Base-by-base conservation (phyloP, 2,329 filamentous ascomycete species). In the Paraphaeosphaeria sporulosa region DNA sequence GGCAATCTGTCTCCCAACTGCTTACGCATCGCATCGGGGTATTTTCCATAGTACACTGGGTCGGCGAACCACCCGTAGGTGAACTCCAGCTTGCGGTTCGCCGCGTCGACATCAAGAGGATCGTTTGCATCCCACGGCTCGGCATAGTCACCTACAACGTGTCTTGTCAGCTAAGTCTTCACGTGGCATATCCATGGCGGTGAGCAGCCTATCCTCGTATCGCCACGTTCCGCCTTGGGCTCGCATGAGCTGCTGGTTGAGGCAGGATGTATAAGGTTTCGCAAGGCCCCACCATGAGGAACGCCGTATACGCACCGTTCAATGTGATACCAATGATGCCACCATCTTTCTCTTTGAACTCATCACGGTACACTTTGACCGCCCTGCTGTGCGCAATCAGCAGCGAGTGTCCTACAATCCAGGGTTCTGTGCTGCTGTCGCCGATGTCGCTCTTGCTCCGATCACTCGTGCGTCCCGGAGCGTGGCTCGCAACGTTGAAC, bases 251-350 rank as follows among this genome's bases (percentile, higher is more conserved):
- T 62, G 52, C 57, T 64, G 58, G 64, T 55, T 40, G 54, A 27
- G 49, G 60, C 51, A 64, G 62, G 61, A 65, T 55, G 61, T 15
- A 55, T 57, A 65, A 42, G 61, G 62, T 68, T 67, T 67, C 52
- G 49, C 15, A 44, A 30, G 12, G 17, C 56, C 58, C 50, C 63
- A 60, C 55, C 13, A 23, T 34, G 54, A 40, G 62, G 54, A 56
- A 65, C 57, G 43, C 57, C 72, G 61, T 51, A 50, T 59, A 75
- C 76, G 70, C 81, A 87, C 87, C 93, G 75, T 96, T 96, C 60
- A 96, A 84, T 19, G 92, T 95, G 76, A 96, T 96, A 46, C 90
- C 93, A 72, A 96, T 95, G 78, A 93, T 85, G 44, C 92, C 92
- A 51, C 87, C 87, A 70, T 90, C 81, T 60, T 83, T 85, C 19